Evolutionary conservation across 768 basidiomycete species (phyloP).

Genomic region (Mrakia frigida): DNA sequence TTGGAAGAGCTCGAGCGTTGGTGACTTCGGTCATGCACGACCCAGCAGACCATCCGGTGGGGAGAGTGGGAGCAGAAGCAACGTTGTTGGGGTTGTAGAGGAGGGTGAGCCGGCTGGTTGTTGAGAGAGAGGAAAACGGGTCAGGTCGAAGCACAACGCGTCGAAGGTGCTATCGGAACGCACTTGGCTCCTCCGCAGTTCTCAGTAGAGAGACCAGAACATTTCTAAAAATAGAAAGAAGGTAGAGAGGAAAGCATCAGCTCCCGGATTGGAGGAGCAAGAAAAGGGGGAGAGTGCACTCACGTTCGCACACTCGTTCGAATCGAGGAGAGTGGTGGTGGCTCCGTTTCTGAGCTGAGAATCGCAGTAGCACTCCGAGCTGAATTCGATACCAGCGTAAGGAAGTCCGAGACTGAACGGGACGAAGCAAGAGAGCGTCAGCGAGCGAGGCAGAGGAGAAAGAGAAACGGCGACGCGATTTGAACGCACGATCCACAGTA

Average conservation of each 20-base stretch:
- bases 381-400: not conserved
- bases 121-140: not conserved
- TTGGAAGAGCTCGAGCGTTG: not conserved
- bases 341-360: not conserved
- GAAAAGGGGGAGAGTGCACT: not conserved
- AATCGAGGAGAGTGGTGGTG: not conserved
- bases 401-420: not conserved
- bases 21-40: not conserved
- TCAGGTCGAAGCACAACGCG: not conserved
- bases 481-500: not conserved
- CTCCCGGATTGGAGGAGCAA: not conserved
- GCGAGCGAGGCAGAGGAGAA: not conserved
- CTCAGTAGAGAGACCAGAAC: not conserved
- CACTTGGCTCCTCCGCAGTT: not conserved
- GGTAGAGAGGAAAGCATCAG: not conserved
- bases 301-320: not conserved
- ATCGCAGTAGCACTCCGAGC: not conserved
- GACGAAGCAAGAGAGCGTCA: not conserved
- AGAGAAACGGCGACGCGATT: not conserved
- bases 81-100: not conserved
- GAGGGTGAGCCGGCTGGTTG: not conserved
- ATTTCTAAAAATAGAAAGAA: not conserved
- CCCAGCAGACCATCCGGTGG: not conserved
- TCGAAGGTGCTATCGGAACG: not conserved
- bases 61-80: not conserved